phyloP scores from a whole-genome alignment of 2,329 filamentous ascomycete species.

The Phialophora verrucosa region DNA sequence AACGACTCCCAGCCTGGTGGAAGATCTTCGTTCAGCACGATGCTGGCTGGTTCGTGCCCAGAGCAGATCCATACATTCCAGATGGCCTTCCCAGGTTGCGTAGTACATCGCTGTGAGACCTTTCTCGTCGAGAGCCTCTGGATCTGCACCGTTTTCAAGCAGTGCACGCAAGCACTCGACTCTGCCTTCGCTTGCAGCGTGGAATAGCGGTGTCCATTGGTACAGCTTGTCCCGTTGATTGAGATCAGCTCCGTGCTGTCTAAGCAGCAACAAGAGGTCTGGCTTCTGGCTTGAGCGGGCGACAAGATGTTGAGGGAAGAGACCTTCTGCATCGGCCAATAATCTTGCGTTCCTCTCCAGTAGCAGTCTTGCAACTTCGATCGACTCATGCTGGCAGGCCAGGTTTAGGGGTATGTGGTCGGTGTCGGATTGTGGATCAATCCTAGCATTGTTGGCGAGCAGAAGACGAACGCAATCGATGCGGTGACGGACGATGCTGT shows the following conservation, averaged over 20 bases:
- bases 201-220: slow-evolving; percentile 94
- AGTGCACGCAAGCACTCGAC: slow-evolving; percentile 84
- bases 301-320: slow-evolving; percentile 96
- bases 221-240: slow-evolving; percentile 95
- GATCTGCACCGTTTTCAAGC: slow-evolving; percentile 77
- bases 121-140: slow-evolving; percentile 87
- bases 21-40: slow-evolving; percentile 25
- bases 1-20: slow-evolving; percentile 25
- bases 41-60: slow-evolving; percentile 46
- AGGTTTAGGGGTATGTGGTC: slow-evolving; percentile 95
- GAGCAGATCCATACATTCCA: slow-evolving; percentile 91
- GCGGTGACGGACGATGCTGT: slow-evolving; percentile 88
- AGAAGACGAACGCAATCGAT: slow-evolving; percentile 79
- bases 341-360: slow-evolving; percentile 80
- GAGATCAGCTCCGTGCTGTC: slow-evolving; percentile 84
- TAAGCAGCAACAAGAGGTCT: slow-evolving; percentile 77
- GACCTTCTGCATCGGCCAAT: slow-evolving; percentile 90
- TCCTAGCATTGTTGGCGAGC: slow-evolving; percentile 76
- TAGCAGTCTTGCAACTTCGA: slow-evolving; percentile 82
- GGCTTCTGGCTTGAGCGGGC: slow-evolving; percentile 85
- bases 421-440: slow-evolving; percentile 82
- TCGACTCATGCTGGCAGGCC: slow-evolving; percentile 89
- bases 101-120: slow-evolving; percentile 95
- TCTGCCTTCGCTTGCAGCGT: slow-evolving; percentile 95
- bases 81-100: slow-evolving; percentile 94